Evolutionary conservation across 148 eudicot genomes (phyloP), one percentile per base, ranked within the genome.

Genomic region (Hydrangea macrophylla): DNA sequence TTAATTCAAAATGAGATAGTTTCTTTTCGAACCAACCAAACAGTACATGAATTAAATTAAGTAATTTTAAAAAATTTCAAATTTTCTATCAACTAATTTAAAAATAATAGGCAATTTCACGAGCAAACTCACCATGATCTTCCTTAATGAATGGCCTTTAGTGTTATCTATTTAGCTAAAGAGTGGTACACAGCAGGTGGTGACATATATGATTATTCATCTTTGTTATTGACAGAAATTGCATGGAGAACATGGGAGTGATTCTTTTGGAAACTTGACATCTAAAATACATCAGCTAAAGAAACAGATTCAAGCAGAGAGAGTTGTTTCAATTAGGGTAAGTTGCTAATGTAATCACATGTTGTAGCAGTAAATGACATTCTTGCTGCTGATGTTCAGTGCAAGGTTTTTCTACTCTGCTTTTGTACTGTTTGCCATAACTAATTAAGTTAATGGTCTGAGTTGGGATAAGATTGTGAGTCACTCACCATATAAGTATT

Each of bases 271-370:
- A 66, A 67, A 74, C 64, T 64, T 94, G 62, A 74, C 68, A 18
- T 55, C 61, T 39, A 84, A 80, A 72, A 81, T 85, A 67, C 69
- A 73, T 51, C 81, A 74, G 60, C 74, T 94, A 78, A 83, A 82
- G 74, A 76, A 76, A 73, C 83, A 90, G 72, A 87, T 94, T 76
- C 89, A 85, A 70, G 81, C 78, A 30, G 85, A 84, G 24, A 88
- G 93, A 76, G 60, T 72, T 53, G 57, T 50, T 73, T 73, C 74
- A 35, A 45, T 94, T 73, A 65, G 76, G 81, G 99, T 94, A 79
- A 79, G 79, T 60, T 44, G 50, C 37, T 67, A 40, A 2, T 30
- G 0, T 22, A 36, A 11, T 36, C 48, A 39, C n/a, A n/a, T n/a
- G n/a, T n/a, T n/a, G n/a, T n/a, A n/a, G n/a, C n/a, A n/a, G n/a